Percentiles rank a stretch among this genome's conserved stretches.
Evolutionary conservation across 2,329 filamentous ascomycete species (phyloP).

Genomic region (Daldinia sp.): DNA sequence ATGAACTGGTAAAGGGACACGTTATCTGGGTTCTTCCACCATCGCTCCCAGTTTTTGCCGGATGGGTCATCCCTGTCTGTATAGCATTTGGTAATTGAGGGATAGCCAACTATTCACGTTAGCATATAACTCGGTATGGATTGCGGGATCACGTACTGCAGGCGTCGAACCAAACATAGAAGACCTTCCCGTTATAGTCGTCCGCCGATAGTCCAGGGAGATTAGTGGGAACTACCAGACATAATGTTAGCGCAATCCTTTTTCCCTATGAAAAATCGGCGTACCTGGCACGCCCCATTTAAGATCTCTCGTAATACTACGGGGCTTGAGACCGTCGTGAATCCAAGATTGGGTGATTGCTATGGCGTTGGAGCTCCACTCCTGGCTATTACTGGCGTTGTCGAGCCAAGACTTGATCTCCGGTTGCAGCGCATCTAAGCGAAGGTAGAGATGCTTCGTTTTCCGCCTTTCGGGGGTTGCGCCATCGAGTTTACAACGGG

Average conservation of each 20-base stretch:
- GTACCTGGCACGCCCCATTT: conserved; percentile 77
- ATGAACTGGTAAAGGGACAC: conserved; percentile 94
- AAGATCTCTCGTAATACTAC: conserved; percentile 90
- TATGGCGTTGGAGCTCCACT: conserved; percentile 78
- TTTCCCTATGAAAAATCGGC: background rate
- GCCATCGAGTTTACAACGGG: conserved; percentile 90
- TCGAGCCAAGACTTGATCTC: conserved; percentile 81
- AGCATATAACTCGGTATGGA: conserved; percentile 53
- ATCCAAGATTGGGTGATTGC: conserved; percentile 84
- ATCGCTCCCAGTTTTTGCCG: conserved; percentile 82
- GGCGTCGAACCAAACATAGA: conserved; percentile 91
- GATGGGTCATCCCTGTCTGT: conserved; percentile 62
- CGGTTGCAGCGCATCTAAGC: conserved; percentile 82
- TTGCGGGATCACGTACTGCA: conserved; percentile 89
- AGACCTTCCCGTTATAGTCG: conserved; percentile 71
- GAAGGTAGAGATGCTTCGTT: conserved; percentile 92
- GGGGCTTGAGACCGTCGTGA: conserved; percentile 81
- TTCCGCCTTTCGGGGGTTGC: conserved; percentile 79
- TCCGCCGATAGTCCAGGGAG: conserved; percentile 60
- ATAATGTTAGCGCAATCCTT: background rate
- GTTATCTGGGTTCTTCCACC: conserved; percentile 91
- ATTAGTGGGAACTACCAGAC: conserved; percentile 53
- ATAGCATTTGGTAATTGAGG: conserved; percentile 89
- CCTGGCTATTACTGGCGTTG: conserved; percentile 75
- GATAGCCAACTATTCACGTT: conserved; percentile 71